Conservation (phyloP, 345 rosid species). For the Clausena lansium region DNA sequence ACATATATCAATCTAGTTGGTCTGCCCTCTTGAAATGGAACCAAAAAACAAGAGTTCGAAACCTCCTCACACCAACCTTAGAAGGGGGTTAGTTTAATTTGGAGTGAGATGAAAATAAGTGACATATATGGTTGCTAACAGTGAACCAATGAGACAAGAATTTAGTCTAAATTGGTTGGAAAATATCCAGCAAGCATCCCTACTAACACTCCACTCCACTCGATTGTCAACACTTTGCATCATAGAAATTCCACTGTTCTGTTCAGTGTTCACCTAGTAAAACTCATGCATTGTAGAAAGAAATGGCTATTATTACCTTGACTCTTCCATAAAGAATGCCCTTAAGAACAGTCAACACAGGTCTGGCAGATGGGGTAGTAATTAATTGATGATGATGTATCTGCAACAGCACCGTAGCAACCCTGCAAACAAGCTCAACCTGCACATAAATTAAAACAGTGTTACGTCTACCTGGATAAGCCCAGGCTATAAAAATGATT, state of each 20-base stretch:
- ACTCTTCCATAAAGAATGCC: constrained; percentile 68
- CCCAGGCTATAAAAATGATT: background rate
- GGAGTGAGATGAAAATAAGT: background rate
- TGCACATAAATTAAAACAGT: constrained; percentile 24
- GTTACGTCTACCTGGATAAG: background rate
- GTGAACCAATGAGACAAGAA: background rate
- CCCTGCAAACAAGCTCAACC: constrained; percentile 88
- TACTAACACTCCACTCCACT: background rate
- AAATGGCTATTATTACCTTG: constrained; percentile 48
- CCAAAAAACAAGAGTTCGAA: background rate
- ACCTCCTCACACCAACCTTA: background rate
- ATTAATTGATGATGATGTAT: constrained; percentile 76
- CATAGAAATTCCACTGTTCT: background rate
- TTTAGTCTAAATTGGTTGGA: background rate
- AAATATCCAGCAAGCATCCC: background rate
- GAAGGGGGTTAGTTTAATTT: background rate
- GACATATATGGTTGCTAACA: background rate
- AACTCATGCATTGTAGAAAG: background rate
- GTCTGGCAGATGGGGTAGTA: constrained; percentile 78
- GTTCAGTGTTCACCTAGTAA: background rate
- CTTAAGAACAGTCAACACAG: constrained; percentile 61
- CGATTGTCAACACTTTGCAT: background rate
- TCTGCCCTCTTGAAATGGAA: background rate
- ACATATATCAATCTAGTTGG: background rate
- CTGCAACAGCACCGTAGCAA: constrained; percentile 69